These are phyloP conservation scores for Candida coleopterorum DNA, from an alignment of 805 yeast genomes.

Conservation along the genomic window DNA sequence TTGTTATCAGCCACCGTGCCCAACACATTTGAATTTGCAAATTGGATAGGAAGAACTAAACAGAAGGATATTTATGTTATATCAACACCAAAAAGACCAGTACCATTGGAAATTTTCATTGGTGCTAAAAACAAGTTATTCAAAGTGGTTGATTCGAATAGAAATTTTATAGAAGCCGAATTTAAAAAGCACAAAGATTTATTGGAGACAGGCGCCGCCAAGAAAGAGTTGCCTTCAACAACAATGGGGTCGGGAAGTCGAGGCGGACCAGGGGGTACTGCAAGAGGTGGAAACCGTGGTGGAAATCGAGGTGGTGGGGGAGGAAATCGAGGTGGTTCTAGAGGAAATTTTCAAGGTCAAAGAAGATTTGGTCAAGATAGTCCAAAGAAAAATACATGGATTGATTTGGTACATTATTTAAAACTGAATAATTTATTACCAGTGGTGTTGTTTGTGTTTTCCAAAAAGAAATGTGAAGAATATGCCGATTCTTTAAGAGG, in stretches of 20 bases:
- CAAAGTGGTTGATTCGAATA: slow-evolving; percentile 65
- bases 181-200: slow-evolving; percentile 57
- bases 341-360: slow-evolving; percentile 23
- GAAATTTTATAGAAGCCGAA: slow-evolving; percentile 62
- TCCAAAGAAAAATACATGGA: slow-evolving; percentile 79
- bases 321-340: slow-evolving; percentile 15
- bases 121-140: slow-evolving; percentile 76
- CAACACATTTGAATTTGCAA: slow-evolving; percentile 96
- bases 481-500: slow-evolving; percentile 76
- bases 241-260: slow-evolving; percentile 37
- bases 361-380: slow-evolving; percentile 42
- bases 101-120: slow-evolving; percentile 81
- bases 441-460: slow-evolving; percentile 88
- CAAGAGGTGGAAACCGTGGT: slow-evolving; percentile 34
- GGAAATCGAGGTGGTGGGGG: slow-evolving; percentile 37
- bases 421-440: slow-evolving; percentile 72
- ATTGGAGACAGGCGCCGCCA: slow-evolving; percentile 26
- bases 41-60: slow-evolving; percentile 97
- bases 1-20: slow-evolving; percentile 96
- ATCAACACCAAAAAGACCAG: slow-evolving; percentile 94
- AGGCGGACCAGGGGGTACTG: slow-evolving; percentile 41
- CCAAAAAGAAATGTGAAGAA: slow-evolving; percentile 90
- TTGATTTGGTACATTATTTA: slow-evolving; percentile 64
- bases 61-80: slow-evolving; percentile 94
- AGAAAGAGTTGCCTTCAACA: slow-evolving; percentile 32